Percentiles rank a stretch among this genome's conserved stretches.
Conservation (phyloP, 805 yeast genomes). For the Wickerhamomyces bovis region DNA sequence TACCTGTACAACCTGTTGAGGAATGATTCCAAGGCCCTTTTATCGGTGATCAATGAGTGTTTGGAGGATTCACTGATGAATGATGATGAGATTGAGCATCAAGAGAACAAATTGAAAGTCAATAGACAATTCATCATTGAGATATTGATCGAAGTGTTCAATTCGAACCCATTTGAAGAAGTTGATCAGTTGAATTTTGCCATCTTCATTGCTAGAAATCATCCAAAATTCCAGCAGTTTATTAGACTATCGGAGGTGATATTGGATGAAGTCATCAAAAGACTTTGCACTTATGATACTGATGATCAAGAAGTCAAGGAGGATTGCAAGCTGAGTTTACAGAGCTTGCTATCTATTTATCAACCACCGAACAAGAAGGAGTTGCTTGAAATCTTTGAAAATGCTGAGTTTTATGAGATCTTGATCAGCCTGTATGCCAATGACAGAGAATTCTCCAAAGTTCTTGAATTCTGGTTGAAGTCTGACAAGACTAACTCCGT, state of each 20-base stretch:
- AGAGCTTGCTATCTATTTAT: conserved; percentile 61
- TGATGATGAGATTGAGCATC: conserved; percentile 40
- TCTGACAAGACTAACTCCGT: conserved; percentile 23
- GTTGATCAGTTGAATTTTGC: conserved; percentile 37
- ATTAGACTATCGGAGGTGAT: conserved; percentile 61
- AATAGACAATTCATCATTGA: conserved; percentile 77
- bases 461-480: conserved; percentile 48
- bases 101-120: conserved; percentile 28
- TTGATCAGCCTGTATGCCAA: conserved; percentile 50
- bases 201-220: conserved; percentile 72
- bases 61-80: conserved; percentile 77
- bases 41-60: conserved; percentile 69
- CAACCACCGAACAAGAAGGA: conserved; percentile 48
- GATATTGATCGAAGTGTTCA: conserved; percentile 55
- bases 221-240: conserved; percentile 82
- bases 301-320: conserved; percentile 26
- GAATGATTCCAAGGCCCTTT: conserved; percentile 50
- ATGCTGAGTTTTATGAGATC: conserved; percentile 53
- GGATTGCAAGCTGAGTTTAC: conserved; percentile 74
- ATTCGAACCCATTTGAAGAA: conserved; percentile 28
- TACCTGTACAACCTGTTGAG: conserved; percentile 54
- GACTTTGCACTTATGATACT: conserved; percentile 38
- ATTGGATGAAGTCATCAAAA: conserved; percentile 41
- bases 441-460: conserved; percentile 46
- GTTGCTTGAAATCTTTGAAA: conserved; percentile 44